Percentiles rank a stretch among this genome's conserved stretches.
These are phyloP conservation scores for Boletus smithii DNA, from an alignment of 1,284 basidiomycete species.

Conservation along the genomic window DNA sequence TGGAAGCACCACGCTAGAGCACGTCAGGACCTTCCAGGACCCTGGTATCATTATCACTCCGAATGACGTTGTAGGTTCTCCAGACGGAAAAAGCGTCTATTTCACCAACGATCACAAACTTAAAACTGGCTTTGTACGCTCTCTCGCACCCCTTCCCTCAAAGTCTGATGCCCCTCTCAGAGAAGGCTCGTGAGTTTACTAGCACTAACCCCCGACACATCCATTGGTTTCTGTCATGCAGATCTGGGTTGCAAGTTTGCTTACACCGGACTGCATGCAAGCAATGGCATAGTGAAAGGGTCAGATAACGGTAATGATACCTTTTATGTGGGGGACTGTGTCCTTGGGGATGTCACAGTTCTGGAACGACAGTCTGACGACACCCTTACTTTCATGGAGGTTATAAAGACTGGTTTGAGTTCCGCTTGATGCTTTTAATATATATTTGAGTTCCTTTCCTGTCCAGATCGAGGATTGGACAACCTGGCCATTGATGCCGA, in stretches of 20 bases:
- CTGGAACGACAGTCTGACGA: conserved; percentile 56
- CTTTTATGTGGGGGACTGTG: conserved; percentile 50
- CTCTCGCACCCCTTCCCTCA: background rate
- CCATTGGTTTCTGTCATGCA: conserved; percentile 58
- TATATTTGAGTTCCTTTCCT: background rate
- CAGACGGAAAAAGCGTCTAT: conserved; percentile 59
- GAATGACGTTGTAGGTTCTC: conserved; percentile 64
- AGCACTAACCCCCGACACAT: conserved; percentile 37
- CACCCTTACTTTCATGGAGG: conserved; percentile 47
- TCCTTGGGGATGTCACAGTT: conserved; percentile 44
- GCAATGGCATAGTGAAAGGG: conserved; percentile 57
- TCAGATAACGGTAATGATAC: conserved; percentile 43
- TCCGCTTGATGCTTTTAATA: background rate
- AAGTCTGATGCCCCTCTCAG: conserved; percentile 12
- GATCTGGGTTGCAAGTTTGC: conserved; percentile 58
- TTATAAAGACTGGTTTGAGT: conserved; percentile 42
- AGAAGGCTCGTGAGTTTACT: conserved; percentile 37
- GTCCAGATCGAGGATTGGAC: conserved; percentile 48
- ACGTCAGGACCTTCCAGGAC: conserved; percentile 58
- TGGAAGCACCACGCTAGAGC: conserved; percentile 43
- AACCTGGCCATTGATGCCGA: conserved; percentile 55
- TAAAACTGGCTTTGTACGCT: conserved; percentile 51
- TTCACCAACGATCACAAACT: conserved; percentile 65
- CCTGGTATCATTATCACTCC: conserved; percentile 57
- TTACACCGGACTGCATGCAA: conserved; percentile 40